Evolutionary conservation across 208 protist genomes (phyloP).

Genomic region (Naegleria fowleri): DNA sequence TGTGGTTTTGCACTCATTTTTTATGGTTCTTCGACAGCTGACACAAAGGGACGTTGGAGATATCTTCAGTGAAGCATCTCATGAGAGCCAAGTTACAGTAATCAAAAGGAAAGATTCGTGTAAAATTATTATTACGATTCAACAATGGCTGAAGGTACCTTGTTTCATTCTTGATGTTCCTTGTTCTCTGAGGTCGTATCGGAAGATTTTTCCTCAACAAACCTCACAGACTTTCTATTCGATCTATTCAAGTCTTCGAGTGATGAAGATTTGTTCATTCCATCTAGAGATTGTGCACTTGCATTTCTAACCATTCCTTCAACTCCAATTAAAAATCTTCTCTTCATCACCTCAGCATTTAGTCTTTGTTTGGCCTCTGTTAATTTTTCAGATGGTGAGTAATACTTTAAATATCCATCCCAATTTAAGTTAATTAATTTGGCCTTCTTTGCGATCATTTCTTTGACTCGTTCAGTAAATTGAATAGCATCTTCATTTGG

Average conservation of each 20-base stretch:
- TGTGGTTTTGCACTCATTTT: neutral
- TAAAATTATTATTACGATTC: too few species aligned
- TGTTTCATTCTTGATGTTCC: neutral
- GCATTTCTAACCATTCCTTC: neutral
- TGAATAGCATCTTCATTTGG: neutral
- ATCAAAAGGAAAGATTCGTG: too few species aligned
- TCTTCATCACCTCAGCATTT: neutral
- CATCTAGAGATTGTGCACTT: neutral
- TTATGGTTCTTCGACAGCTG: neutral
- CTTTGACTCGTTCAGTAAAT: slow-evolving; percentile 1
- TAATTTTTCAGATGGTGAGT: slow-evolving; percentile 22
- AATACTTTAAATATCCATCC: slow-evolving; percentile 36
- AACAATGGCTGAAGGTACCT: too few species aligned
- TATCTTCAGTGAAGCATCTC: neutral
- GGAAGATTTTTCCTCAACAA: neutral
- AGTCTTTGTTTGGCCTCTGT: neutral
- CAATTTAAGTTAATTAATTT: slow-evolving; percentile 1
- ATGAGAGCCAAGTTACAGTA: too few species aligned
- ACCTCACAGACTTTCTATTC: too few species aligned
- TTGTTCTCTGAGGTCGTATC: neutral
- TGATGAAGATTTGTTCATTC: neutral
- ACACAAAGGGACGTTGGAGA: neutral
- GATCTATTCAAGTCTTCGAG: too few species aligned
- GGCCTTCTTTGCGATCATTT: slow-evolving; percentile 10
- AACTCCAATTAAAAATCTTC: slow-evolving; percentile 20